These are phyloP conservation scores for Madurella fahalii DNA, from an alignment of 2,329 filamentous ascomycete species.

Conservation along the genomic window DNA sequence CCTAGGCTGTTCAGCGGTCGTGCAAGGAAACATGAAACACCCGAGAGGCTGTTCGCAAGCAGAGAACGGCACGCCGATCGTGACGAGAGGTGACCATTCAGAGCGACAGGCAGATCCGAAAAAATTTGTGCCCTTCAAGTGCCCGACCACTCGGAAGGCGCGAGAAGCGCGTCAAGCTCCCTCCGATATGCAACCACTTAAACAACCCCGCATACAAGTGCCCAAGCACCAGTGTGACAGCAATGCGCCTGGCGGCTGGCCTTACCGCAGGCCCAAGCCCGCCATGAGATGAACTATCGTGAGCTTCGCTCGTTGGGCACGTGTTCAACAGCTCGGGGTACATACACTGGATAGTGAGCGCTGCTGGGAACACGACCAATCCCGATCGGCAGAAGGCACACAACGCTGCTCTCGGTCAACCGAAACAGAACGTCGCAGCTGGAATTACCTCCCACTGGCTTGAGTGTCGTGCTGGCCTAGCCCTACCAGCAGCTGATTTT, in stretches of 20 bases:
- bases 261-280: not conserved
- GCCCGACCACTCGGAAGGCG: slow-evolving; percentile 19
- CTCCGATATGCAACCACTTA: slow-evolving; percentile 24
- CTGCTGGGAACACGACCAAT: not conserved
- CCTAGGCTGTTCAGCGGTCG: slow-evolving; percentile 4
- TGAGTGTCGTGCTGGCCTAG: not conserved
- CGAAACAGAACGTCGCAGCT: not conserved
- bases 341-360: not conserved
- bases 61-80: slow-evolving; percentile 14
- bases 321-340: not conserved
- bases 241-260: slow-evolving; percentile 2
- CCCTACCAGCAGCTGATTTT: not conserved
- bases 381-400: not conserved
- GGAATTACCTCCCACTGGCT: not conserved
- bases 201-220: slow-evolving; percentile 10
- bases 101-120: slow-evolving; percentile 6
- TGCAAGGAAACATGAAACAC: slow-evolving; percentile 26
- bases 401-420: not conserved
- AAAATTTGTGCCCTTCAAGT: slow-evolving; percentile 3
- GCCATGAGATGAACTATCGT: no score
- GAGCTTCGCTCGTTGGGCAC: not conserved
- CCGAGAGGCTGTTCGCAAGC: slow-evolving; percentile 9
- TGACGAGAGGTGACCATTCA: slow-evolving; percentile 19
- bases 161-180: slow-evolving; percentile 8
- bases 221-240: slow-evolving; percentile 5